Base-by-base conservation (phyloP, 345 rosid species). In the Kernera saxatilis region DNA sequence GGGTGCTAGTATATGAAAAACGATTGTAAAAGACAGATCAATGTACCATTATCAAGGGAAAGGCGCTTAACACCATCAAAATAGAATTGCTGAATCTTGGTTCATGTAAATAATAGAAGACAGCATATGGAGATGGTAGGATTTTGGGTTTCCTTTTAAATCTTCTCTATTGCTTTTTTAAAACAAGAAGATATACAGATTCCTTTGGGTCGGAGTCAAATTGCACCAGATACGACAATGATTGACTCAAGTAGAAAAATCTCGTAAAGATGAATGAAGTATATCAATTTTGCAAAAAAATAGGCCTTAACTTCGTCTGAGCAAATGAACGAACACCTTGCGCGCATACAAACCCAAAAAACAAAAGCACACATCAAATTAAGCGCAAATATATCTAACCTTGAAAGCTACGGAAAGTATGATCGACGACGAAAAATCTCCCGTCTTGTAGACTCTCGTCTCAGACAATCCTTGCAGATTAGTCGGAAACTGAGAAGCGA, bases 251-350 rank as follows among this genome's bases (percentile, higher is more conserved):
- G 52, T 17, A 18, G 2, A 62, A 17, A 17, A 67, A 18, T 0
- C 11, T 40, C 29, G 5, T 8, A 41, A 27, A 44, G 26, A 44
- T 27, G 14, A 67, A 52, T 19, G 50, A 54, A 8, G 10, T 32
- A 55, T 1, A 32, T 55, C 26, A 55, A 32, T 12, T 35, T 11
- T 55, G 22, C 25, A 54, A 5, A 22, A 36, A 6, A 12, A 14
- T n/a, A 21, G 13, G 13, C 13, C 32, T 22, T 17, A 57, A 15
- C 27, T 41, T 68, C 21, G 57, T 45, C 7, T 33, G 17, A 48
- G 49, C 66, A 70, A 70, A 70, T 70, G 49, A 70, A 25, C 49
- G 14, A 58, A 70, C 74, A 70, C 58, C 26, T 58, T 46, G 58
- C 13, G 67, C 21, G 67, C 67, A 70, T 25, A 35, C 29, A 25